Conservation (phyloP, 495 filamentous ascomycete genomes). For the Xylaria nigripes region DNA sequence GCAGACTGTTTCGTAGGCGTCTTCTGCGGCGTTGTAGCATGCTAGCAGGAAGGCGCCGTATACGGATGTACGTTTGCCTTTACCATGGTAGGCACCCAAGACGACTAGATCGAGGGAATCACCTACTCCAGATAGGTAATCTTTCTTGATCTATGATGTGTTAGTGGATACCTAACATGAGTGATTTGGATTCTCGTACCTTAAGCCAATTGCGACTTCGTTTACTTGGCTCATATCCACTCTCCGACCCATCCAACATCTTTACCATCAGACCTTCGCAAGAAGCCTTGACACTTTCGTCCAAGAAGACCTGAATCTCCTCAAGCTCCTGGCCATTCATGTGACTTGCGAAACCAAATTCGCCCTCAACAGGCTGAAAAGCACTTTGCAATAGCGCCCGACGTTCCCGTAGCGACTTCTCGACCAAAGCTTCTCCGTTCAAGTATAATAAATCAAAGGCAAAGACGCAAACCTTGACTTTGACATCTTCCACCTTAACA, state of each 20-base stretch:
- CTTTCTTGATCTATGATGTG: conserved; percentile 73
- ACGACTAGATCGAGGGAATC: conserved; percentile 97
- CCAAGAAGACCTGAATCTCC: conserved; percentile 83
- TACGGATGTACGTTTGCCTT: conserved; percentile 87
- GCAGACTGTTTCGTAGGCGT: conserved; percentile 89
- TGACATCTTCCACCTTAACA: conserved; percentile 93
- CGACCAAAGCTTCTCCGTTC: conserved; percentile 85
- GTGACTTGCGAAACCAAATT: conserved; percentile 83
- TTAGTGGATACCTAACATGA: conserved; percentile 12
- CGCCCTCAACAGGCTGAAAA: conserved; percentile 71
- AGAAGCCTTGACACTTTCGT: conserved; percentile 86
- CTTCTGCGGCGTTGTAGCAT: conserved; percentile 71
- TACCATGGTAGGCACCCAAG: conserved; percentile 86
- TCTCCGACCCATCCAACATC: conserved; percentile 89
- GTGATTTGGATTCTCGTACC: conserved; percentile 37
- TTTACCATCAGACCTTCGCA: conserved; percentile 99
- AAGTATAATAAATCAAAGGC: conserved; percentile 93
- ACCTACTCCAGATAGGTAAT: conserved; percentile 86
- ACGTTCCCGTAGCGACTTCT: conserved; percentile 78
- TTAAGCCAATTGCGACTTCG: conserved; percentile 97
- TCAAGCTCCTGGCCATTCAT: conserved; percentile 86
- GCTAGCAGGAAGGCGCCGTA: conserved; percentile 94
- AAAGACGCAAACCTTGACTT: conserved; percentile 95
- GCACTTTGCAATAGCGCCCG: conserved; percentile 66
- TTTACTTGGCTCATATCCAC: conserved; percentile 90